These are phyloP conservation scores for Leccinum imitatum DNA, from an alignment of 768 basidiomycete genomes.

Conservation along the genomic window DNA sequence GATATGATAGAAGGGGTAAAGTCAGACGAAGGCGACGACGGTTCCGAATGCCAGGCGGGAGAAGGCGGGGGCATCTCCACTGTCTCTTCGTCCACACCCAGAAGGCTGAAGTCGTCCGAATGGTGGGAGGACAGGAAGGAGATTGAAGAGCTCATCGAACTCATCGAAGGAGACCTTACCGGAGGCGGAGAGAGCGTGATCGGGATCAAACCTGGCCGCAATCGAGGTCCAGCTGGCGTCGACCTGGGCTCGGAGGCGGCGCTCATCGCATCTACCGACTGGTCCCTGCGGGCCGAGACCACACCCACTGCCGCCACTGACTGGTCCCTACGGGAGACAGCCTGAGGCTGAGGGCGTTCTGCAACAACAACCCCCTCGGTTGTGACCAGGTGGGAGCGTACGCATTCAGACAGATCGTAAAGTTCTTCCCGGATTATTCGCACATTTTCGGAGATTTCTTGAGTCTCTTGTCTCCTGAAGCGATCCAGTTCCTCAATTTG, in stretches of 20 bases:
- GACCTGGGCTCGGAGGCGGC: constrained; percentile 34
- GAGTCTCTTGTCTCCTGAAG: constrained; percentile 59
- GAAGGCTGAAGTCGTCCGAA: constrained; percentile 1
- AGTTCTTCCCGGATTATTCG: constrained; percentile 70
- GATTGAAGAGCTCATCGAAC: no score
- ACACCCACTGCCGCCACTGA: constrained; percentile 46
- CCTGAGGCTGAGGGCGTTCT: constrained; percentile 14
- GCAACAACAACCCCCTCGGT: constrained; percentile 18
- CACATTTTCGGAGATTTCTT: constrained; percentile 65
- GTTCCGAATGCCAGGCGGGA: constrained; percentile 37
- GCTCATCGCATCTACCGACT: constrained; percentile 46
- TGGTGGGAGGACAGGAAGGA: constrained; percentile 3
- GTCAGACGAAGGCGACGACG: constrained; percentile 28
- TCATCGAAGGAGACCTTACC: no score
- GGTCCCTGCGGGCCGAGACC: constrained; percentile 41
- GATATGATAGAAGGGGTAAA: constrained; percentile 34
- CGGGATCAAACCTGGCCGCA: constrained; percentile 14
- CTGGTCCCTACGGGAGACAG: constrained; percentile 36
- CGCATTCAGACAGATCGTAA: constrained; percentile 55
- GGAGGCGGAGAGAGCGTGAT: no score
- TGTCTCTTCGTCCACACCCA: neutral
- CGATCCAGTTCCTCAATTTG: constrained; percentile 65
- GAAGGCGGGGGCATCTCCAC: constrained; percentile 29
- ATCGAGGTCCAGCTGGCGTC: constrained; percentile 28
- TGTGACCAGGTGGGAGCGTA: constrained; percentile 41